These are phyloP conservation scores for Teunomyces aglyptinius DNA, from an alignment of 805 yeast genomes.

Conservation along the genomic window DNA sequence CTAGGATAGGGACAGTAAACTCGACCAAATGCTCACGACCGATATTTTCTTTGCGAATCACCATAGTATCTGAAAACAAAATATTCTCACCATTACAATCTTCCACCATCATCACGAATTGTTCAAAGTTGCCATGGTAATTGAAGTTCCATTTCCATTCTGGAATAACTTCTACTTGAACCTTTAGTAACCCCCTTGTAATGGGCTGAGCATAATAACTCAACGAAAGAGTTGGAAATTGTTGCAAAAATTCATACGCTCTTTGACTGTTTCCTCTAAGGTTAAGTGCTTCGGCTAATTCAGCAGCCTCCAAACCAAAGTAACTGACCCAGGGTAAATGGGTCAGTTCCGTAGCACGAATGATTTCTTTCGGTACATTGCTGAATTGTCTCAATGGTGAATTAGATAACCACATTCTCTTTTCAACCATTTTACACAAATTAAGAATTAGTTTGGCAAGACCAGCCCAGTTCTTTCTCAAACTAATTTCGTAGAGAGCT, in stretches of 20 bases:
- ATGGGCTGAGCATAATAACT: slow-evolving; percentile 72
- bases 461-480: slow-evolving; percentile 69
- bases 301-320: slow-evolving; percentile 67
- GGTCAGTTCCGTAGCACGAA: slow-evolving; percentile 74
- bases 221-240: slow-evolving; percentile 69
- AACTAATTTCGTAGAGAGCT: slow-evolving; percentile 78
- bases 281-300: slow-evolving; percentile 77
- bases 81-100: slow-evolving; percentile 80
- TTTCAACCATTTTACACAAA: slow-evolving; percentile 77
- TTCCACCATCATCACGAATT: slow-evolving; percentile 71
- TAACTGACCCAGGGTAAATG: slow-evolving; percentile 82
- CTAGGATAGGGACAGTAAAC: slow-evolving; percentile 58
- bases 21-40: slow-evolving; percentile 57
- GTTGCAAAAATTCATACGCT: slow-evolving; percentile 57
- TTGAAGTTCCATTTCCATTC: slow-evolving; percentile 74
- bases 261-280: slow-evolving; percentile 63
- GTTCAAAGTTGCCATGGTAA: slow-evolving; percentile 63
- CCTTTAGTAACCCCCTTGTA: slow-evolving; percentile 61
- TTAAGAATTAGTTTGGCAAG: slow-evolving; percentile 57
- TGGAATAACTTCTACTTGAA: slow-evolving; percentile 68
- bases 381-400: slow-evolving; percentile 85
- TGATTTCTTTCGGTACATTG: slow-evolving; percentile 65
- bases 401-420: slow-evolving; percentile 77
- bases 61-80: slow-evolving; percentile 55
- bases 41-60: slow-evolving; percentile 50